Percentiles rank a stretch among this genome's conserved stretches.
phyloP scores from a whole-genome alignment of 805 yeast genomes.

The Hagleromyces aurorensis region DNA sequence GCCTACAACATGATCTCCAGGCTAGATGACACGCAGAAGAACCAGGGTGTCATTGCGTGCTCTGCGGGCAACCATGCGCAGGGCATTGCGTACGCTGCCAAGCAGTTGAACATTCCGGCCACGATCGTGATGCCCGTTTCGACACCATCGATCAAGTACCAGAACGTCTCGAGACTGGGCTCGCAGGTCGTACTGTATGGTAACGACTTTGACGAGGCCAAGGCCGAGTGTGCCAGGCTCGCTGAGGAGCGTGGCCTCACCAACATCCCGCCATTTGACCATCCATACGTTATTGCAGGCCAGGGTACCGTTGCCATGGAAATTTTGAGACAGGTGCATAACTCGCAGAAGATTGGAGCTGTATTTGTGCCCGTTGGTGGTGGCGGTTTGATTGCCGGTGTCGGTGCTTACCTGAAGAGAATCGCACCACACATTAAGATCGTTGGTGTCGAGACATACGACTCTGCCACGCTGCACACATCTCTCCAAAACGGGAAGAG shows the following conservation, averaged over 20 bases:
- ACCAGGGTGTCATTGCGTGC: constrained; percentile 91
- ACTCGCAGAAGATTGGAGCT: constrained; percentile 60
- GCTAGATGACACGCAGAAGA: constrained; percentile 47
- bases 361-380: constrained; percentile 95
- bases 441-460: constrained; percentile 93
- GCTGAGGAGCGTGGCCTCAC: constrained; percentile 64
- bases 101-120: constrained; percentile 77
- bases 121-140: constrained; percentile 98
- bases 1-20: constrained; percentile 97
- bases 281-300: constrained; percentile 97
- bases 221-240: constrained; percentile 75
- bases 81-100: constrained; percentile 93
- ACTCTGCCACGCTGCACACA: constrained; percentile 86
- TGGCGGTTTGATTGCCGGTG: constrained; percentile 91
- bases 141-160: constrained; percentile 90
- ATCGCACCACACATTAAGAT: constrained; percentile 96
- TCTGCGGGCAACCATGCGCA: constrained; percentile 99
- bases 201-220: constrained; percentile 92
- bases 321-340: constrained; percentile 74
- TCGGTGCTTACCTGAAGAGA: constrained; percentile 83
- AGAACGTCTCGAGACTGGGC: constrained; percentile 87
- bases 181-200: constrained; percentile 91
- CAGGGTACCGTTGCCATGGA: constrained; percentile 98
- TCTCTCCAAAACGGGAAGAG: constrained; percentile 52
- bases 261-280: constrained; percentile 96